These are phyloP conservation scores for Saccharomycopsis fibuligera DNA, from an alignment of 805 yeast species.

Conservation along the genomic window DNA sequence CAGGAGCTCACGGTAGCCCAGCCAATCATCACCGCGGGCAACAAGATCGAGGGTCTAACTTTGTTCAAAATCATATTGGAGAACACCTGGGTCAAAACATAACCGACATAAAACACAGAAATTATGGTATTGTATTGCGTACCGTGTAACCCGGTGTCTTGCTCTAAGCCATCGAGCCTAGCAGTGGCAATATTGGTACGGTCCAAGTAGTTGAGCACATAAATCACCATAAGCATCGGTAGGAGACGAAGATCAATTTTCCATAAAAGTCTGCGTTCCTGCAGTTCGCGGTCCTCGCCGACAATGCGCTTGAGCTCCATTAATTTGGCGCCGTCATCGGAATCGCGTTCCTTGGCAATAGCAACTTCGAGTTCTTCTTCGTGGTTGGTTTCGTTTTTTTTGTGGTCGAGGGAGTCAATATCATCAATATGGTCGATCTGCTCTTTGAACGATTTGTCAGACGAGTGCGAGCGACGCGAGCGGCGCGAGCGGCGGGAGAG, in stretches of 20 bases:
- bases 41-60: constrained; percentile 45
- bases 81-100: constrained; percentile 43
- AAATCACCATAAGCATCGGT: constrained; percentile 44
- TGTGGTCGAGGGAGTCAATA: neutral
- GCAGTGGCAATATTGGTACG: constrained; percentile 46
- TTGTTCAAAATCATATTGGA: constrained; percentile 39
- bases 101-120: constrained; percentile 41
- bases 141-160: constrained; percentile 37
- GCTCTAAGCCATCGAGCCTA: constrained; percentile 42
- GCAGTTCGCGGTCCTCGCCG: constrained; percentile 37
- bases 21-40: constrained; percentile 39
- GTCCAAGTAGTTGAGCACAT: constrained; percentile 46
- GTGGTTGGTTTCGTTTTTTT: neutral
- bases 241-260: constrained; percentile 45
- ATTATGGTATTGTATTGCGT: constrained; percentile 44
- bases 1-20: constrained; percentile 33
- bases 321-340: neutral
- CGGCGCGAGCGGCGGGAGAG: no score
- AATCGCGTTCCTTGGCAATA: neutral
- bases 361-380: neutral
- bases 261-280: constrained; percentile 38
- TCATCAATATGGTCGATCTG: neutral
- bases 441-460: no score
- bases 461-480: no score
- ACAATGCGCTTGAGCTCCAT: constrained; percentile 9